phyloP scores from a whole-genome alignment of 2,329 filamentous ascomycete genomes.

The Pyrenochaeta sp. region DNA sequence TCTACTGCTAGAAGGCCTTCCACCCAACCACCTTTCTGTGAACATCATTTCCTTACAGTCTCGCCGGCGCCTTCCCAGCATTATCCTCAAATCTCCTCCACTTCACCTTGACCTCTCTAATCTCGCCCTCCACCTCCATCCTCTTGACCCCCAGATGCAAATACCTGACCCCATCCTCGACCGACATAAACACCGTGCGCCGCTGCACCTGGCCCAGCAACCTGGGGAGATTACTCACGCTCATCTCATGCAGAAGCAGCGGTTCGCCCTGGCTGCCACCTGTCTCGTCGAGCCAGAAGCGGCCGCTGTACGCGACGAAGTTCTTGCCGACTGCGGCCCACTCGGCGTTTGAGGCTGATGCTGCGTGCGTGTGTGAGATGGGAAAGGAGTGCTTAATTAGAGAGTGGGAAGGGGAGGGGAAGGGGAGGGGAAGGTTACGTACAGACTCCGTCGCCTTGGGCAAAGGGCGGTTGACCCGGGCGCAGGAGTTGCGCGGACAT shows the following conservation, averaged over 20 bases:
- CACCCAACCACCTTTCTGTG: no score
- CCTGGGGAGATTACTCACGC: slow-evolving; percentile 1
- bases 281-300: slow-evolving; percentile 11
- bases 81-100: slow-evolving; percentile 12
- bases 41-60: background rate
- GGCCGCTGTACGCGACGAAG: slow-evolving; percentile 17
- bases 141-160: slow-evolving; percentile 2
- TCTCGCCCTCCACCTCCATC: slow-evolving; percentile 3
- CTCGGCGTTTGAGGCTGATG: slow-evolving; percentile 8
- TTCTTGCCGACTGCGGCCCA: slow-evolving; percentile 15
- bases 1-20: no score
- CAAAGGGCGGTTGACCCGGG: slow-evolving; percentile 36
- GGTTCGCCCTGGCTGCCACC: background rate
- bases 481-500: slow-evolving; percentile 50
- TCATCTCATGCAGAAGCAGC: slow-evolving; percentile 9
- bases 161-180: background rate
- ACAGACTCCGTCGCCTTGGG: slow-evolving; percentile 8
- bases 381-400: no score
- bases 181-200: background rate
- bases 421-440: no score
- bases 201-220: slow-evolving; percentile 7
- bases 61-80: slow-evolving; percentile 1
- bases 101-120: slow-evolving; percentile 5
- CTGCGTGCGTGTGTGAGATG: no score
- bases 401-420: no score